Conservation (phyloP, 441 rosid genomes). For the Sinapis alba region DNA sequence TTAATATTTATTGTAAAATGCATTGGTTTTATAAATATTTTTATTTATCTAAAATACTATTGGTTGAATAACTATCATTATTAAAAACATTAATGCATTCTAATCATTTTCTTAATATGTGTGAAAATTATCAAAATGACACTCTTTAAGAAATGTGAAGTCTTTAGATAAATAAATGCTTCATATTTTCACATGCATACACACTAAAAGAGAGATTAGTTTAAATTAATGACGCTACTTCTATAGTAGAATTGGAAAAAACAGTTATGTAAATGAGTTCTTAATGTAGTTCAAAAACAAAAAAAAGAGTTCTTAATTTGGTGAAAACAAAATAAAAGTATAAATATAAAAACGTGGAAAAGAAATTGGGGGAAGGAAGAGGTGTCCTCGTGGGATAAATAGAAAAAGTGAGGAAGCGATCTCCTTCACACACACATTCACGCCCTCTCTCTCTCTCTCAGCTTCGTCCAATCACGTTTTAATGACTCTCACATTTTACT, state of each 20-base stretch:
- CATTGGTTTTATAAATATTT: too few species aligned
- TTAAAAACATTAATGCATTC: too few species aligned
- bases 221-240: neutral
- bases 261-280: too few species aligned
- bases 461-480: constrained; percentile 37
- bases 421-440: constrained; percentile 23
- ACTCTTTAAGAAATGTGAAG: neutral
- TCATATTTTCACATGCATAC: neutral
- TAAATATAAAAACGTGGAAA: constrained; percentile 22
- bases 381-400: constrained; percentile 22
- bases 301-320: constrained; percentile 13
- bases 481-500: constrained; percentile 52
- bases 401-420: constrained; percentile 19
- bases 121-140: too few species aligned
- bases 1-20: too few species aligned
- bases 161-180: neutral
- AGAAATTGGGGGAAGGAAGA: neutral
- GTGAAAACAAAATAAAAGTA: constrained; percentile 3
- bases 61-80: too few species aligned
- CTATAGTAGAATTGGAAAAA: neutral
- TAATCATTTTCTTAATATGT: too few species aligned
- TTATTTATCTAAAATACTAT: too few species aligned
- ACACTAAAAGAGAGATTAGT: neutral
- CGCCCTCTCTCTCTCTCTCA: neutral
- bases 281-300: too few species aligned